These are phyloP conservation scores for Elongisporangium prolatum DNA, from an alignment of 352 stramenopile species.

Conservation along the genomic window DNA sequence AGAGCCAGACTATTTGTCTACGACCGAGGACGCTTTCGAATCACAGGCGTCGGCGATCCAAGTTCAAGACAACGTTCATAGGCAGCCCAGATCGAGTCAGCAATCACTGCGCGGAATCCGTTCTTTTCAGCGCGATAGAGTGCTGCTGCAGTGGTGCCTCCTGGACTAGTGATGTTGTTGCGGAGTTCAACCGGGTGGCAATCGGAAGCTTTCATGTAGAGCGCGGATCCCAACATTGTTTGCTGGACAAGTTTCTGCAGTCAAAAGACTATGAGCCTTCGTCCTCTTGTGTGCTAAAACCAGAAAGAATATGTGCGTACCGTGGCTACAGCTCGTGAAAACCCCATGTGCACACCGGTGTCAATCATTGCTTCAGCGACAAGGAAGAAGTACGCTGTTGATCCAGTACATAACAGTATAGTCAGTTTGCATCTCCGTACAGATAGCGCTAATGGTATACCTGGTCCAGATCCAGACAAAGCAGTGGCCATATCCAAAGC, in stretches of 20 bases:
- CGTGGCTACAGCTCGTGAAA: conserved; percentile 89
- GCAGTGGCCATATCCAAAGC: conserved; percentile 94
- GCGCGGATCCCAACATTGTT: conserved; percentile 90
- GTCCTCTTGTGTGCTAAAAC: too few species aligned
- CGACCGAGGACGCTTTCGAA: conserved; percentile 60
- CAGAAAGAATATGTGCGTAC: conserved; percentile 16
- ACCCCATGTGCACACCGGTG: conserved; percentile 94
- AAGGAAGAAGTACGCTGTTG: conserved; percentile 92
- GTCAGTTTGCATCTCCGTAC: neutral
- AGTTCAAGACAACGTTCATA: conserved; percentile 94
- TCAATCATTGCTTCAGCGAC: conserved; percentile 96
- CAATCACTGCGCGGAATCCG: conserved; percentile 91
- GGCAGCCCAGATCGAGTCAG: conserved; percentile 94
- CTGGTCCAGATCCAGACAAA: conserved; percentile 90
- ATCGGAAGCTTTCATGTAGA: conserved; percentile 91
- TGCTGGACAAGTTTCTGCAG: conserved; percentile 90
- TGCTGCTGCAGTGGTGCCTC: conserved; percentile 91
- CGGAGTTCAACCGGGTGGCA: conserved; percentile 89
- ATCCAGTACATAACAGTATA: neutral
- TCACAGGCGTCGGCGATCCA: conserved; percentile 71
- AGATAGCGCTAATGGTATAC: conserved; percentile 13
- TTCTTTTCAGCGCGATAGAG: conserved; percentile 96
- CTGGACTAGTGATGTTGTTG: conserved; percentile 93
- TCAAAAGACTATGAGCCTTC: too few species aligned
- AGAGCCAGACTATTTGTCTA: conserved; percentile 11